Conservation (phyloP, 2,329 filamentous ascomycete species). For the Laburnicola sp. region DNA sequence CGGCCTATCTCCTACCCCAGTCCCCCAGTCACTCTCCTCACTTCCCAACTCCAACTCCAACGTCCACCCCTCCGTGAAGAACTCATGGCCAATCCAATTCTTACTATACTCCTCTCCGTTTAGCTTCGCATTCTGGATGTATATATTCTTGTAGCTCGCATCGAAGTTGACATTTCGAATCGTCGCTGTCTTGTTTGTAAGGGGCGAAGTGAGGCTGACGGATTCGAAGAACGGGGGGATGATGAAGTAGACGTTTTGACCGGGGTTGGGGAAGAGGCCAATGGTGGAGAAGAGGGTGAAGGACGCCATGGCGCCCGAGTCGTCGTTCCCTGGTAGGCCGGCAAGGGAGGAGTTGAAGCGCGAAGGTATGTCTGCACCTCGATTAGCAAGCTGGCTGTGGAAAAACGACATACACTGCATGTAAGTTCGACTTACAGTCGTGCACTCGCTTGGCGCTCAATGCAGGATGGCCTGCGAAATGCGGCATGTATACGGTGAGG, state of each 20-base stretch:
- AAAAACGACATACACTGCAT: not conserved
- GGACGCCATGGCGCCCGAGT: conserved; percentile 52
- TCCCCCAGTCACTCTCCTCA: conserved; percentile 51
- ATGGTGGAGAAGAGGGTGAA: conserved; percentile 51
- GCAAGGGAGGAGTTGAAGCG: conserved; percentile 47
- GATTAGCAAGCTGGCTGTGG: not conserved
- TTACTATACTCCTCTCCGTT: conserved; percentile 48
- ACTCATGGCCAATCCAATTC: conserved; percentile 52
- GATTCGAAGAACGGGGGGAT: conserved; percentile 52
- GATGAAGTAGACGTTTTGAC: conserved; percentile 54
- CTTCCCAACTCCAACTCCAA: conserved; percentile 49
- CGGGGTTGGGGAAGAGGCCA: conserved; percentile 52
- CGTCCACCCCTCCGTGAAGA: conserved; percentile 50
- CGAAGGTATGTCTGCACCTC: conserved; percentile 45
- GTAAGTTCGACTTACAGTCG: conserved; percentile 31
- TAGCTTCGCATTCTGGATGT: conserved; percentile 50
- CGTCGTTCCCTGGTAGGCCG: conserved; percentile 53
- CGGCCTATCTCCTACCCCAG: conserved; percentile 43
- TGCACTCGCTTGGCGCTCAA: conserved; percentile 48
- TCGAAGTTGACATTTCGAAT: conserved; percentile 49
- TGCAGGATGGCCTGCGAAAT: conserved; percentile 51
- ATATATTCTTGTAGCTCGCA: conserved; percentile 46
- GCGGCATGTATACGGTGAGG: conserved; percentile 51
- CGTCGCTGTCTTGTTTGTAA: conserved; percentile 48
- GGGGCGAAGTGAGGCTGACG: conserved; percentile 45